Conservation (phyloP, 2,329 filamentous ascomycete genomes). For the Alternaria angustiovoidea region DNA sequence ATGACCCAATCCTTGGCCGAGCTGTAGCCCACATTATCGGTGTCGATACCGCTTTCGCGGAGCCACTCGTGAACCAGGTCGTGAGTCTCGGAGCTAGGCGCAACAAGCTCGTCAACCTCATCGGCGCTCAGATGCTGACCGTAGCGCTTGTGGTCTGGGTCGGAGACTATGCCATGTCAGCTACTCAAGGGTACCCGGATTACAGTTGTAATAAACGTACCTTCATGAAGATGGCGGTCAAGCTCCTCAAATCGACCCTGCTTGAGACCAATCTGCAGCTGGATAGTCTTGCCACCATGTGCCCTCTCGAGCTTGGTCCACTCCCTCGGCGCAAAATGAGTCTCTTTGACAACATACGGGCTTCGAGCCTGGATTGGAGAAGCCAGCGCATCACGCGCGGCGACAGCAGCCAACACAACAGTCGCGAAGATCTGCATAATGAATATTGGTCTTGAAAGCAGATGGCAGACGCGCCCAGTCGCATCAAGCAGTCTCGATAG, state of each 20-base stretch:
- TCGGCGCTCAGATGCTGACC: slow-evolving; percentile 61
- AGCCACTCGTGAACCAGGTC: slow-evolving; percentile 66
- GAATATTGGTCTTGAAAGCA: background rate
- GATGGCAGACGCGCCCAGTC: slow-evolving; percentile 2
- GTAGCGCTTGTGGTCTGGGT: slow-evolving; percentile 62
- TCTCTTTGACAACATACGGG: slow-evolving; percentile 64
- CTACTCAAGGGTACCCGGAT: no score
- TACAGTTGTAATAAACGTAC: slow-evolving; percentile 36
- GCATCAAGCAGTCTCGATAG: slow-evolving; percentile 5
- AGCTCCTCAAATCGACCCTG: slow-evolving; percentile 65
- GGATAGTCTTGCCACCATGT: slow-evolving; percentile 58
- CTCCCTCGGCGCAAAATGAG: slow-evolving; percentile 59
- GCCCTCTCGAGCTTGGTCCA: slow-evolving; percentile 61
- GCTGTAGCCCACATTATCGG: slow-evolving; percentile 57
- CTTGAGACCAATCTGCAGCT: slow-evolving; percentile 67
- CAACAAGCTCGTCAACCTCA: slow-evolving; percentile 64
- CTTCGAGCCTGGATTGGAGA: slow-evolving; percentile 50
- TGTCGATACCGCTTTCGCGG: slow-evolving; percentile 60
- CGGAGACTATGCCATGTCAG: slow-evolving; percentile 28
- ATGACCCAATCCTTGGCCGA: slow-evolving; percentile 67
- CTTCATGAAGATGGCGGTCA: slow-evolving; percentile 63
- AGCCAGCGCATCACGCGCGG: slow-evolving; percentile 43
- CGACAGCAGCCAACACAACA: slow-evolving; percentile 38
- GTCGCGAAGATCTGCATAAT: slow-evolving; percentile 24
- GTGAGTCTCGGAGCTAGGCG: slow-evolving; percentile 61